phyloP scores from a whole-genome alignment of 805 yeast genomes.

The Candida yuanshanica region DNA sequence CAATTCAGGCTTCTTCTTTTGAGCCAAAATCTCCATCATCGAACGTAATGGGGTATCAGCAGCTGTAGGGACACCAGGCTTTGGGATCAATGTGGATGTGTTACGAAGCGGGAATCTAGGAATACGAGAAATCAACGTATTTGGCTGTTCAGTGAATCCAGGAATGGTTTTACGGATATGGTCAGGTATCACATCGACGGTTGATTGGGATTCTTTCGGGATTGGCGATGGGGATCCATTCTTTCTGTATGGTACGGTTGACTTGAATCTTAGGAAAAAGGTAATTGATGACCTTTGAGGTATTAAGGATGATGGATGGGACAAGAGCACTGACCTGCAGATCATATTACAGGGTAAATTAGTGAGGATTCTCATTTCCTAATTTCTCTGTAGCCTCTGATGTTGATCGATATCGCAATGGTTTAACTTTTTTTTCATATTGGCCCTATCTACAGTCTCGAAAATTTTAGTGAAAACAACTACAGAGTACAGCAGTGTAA shows the following conservation, averaged over 20 bases:
- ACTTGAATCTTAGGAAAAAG: slow-evolving; percentile 5
- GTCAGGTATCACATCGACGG: slow-evolving; percentile 13
- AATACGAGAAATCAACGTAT: slow-evolving; percentile 50
- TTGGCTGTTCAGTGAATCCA: slow-evolving; percentile 23
- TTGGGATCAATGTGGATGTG: slow-evolving; percentile 67
- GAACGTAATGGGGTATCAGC: slow-evolving; percentile 40
- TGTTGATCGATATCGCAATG: too few relatives aligned
- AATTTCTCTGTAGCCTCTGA: too few relatives aligned
- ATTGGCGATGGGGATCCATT: slow-evolving; percentile 1
- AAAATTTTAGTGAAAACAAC: not conserved
- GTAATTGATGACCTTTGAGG: not conserved
- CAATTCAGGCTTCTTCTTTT: slow-evolving; percentile 59
- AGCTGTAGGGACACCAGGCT: slow-evolving; percentile 74
- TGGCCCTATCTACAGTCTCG: not conserved
- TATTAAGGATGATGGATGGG: not conserved
- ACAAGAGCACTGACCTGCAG: not conserved
- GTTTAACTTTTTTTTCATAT: too few relatives aligned
- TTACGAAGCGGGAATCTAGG: slow-evolving; percentile 64
- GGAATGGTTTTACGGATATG: slow-evolving; percentile 21
- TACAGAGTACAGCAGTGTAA: too few relatives aligned
- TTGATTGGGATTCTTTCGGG: not conserved
- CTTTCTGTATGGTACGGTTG: slow-evolving; percentile 1
- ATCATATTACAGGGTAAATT: not conserved
- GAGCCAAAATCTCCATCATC: slow-evolving; percentile 51
- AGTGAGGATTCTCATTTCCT: not conserved